These are phyloP conservation scores for Phytopythium aichiense DNA, from an alignment of 352 stramenopile species.

Conservation along the genomic window DNA sequence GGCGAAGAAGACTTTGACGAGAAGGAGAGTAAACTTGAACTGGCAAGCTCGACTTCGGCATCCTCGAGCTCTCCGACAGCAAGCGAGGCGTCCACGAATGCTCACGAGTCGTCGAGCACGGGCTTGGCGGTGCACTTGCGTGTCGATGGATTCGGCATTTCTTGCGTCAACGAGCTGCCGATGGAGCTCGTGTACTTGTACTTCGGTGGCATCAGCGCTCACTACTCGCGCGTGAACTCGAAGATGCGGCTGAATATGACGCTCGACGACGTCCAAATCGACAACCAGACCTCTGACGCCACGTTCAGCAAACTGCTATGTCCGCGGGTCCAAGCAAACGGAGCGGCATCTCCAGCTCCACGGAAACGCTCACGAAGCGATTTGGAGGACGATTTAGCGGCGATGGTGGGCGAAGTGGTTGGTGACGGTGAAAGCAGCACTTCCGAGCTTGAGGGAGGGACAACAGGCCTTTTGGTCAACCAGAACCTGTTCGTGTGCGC, in stretches of 20 bases:
- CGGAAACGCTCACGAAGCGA: conserved; percentile 39
- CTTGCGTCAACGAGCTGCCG: conserved; percentile 82
- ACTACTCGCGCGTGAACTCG: conserved; percentile 70
- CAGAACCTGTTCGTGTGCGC: conserved; percentile 77
- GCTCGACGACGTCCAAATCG: conserved; percentile 81
- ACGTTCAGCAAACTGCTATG: conserved; percentile 84
- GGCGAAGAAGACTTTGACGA: conserved; percentile 85
- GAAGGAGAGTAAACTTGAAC: conserved; percentile 70
- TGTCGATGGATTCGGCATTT: conserved; percentile 78
- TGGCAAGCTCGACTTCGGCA: conserved; percentile 59
- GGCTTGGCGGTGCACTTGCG: conserved; percentile 66
- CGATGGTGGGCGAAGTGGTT: conserved; percentile 22
- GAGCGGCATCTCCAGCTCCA: conserved; percentile 11
- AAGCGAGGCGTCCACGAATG: conserved; percentile 74
- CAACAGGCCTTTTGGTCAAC: conserved; percentile 47
- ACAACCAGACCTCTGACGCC: conserved; percentile 84
- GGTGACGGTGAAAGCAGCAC: conserved; percentile 18
- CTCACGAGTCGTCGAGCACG: conserved; percentile 60
- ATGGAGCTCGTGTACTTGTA: conserved; percentile 87
- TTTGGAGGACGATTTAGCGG: conserved; percentile 43
- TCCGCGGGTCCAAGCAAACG: conserved; percentile 46
- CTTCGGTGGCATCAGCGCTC: conserved; percentile 71
- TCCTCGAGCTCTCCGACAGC: conserved; percentile 64
- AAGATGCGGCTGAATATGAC: conserved; percentile 87
- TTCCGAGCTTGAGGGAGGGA: conserved; percentile 19